These are phyloP conservation scores for Exophiala phaeomuriformis DNA, from an alignment of 2,329 filamentous ascomycete genomes.

Conservation along the genomic window DNA sequence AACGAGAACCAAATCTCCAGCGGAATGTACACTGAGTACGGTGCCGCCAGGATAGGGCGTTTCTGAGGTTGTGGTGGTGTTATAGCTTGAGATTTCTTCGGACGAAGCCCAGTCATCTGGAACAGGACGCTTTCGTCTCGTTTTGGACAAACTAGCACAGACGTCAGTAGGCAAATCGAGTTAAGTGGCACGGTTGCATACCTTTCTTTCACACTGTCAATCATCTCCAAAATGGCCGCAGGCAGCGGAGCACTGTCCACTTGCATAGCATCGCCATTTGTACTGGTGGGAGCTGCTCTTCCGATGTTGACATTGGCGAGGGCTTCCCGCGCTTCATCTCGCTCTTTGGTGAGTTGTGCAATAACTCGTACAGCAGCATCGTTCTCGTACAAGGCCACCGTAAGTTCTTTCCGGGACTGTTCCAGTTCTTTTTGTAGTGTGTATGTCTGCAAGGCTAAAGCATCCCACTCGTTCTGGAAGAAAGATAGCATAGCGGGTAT, in stretches of 20 bases:
- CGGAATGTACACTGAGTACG: constrained; percentile 51
- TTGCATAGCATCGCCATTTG: constrained; percentile 79
- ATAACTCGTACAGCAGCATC: constrained; percentile 96
- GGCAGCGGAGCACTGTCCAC: constrained; percentile 75
- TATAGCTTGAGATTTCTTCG: constrained; percentile 60
- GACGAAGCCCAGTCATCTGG: constrained; percentile 77
- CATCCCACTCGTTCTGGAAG: constrained; percentile 98
- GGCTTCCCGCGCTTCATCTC: constrained; percentile 85
- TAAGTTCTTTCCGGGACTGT: constrained; percentile 86
- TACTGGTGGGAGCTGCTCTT: constrained; percentile 35
- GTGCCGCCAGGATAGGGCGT: constrained; percentile 53
- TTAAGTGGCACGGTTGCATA: constrained; percentile 42
- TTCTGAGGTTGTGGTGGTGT: constrained; percentile 48
- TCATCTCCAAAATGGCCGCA: constrained; percentile 60
- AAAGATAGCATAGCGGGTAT: constrained; percentile 89
- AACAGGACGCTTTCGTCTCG: constrained; percentile 79
- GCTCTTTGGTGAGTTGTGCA: constrained; percentile 78
- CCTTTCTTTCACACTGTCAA: constrained; percentile 75
- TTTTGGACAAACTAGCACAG: constrained; percentile 64
- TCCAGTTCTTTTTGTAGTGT: constrained; percentile 82
- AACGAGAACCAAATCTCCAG: constrained; percentile 61
- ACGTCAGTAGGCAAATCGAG: constrained; percentile 13
- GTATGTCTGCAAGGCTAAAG: constrained; percentile 82
- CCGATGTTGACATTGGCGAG: constrained; percentile 76
- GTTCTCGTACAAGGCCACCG: constrained; percentile 89